These are phyloP conservation scores for Carallia brachiata DNA, from an alignment of 345 rosid genomes.

Conservation along the genomic window DNA sequence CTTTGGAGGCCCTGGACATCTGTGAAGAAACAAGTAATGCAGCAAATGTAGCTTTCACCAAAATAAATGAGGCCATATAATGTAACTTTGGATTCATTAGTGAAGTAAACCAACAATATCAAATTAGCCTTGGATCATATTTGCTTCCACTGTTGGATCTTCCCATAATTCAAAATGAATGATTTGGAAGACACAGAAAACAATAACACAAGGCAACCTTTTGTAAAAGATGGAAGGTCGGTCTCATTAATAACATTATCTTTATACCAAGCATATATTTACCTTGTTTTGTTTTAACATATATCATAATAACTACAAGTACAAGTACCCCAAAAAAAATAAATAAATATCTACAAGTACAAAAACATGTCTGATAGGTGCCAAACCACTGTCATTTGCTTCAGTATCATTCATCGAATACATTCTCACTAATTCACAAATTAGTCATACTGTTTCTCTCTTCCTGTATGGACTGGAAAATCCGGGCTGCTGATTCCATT, in stretches of 20 bases:
- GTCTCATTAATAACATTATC: not conserved
- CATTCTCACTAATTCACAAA: conserved; percentile 1
- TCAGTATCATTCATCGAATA: not conserved
- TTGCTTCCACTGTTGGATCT: too few relatives aligned
- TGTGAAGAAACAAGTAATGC: too few relatives aligned
- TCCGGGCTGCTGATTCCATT: conserved; percentile 33
- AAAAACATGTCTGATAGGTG: not conserved
- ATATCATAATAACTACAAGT: not conserved
- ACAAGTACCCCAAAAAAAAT: not conserved
- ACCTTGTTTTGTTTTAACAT: not conserved
- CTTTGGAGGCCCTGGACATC: too few relatives aligned
- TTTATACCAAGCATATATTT: conserved; percentile 4
- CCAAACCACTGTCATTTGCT: too few relatives aligned
- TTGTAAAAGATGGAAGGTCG: not conserved
- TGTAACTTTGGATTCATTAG: too few relatives aligned
- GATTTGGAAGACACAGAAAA: too few relatives aligned
- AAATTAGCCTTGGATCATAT: too few relatives aligned
- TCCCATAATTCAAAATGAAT: too few relatives aligned
- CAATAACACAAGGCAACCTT: not conserved
- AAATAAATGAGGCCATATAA: too few relatives aligned
- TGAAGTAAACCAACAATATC: too few relatives aligned
- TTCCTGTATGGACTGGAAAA: conserved; percentile 30
- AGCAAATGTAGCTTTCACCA: too few relatives aligned
- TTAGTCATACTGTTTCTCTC: conserved; percentile 24
- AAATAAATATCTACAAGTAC: not conserved